Evolutionary conservation across 2,329 filamentous ascomycete species (phyloP).

Genomic region (Fonsecaea nubica): DNA sequence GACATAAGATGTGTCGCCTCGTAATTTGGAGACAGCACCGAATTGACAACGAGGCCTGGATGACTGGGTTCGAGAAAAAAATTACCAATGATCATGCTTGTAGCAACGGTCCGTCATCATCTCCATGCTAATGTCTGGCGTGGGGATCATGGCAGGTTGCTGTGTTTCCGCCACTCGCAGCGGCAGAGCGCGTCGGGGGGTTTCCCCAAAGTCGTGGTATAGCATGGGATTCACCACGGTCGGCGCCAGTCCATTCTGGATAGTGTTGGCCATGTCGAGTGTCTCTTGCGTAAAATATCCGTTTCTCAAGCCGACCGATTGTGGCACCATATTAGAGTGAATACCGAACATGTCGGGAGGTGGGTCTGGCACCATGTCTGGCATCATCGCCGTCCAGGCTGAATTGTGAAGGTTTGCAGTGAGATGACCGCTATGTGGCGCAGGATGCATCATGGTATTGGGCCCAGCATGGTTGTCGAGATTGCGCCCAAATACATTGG

Average conservation of each 20-base stretch:
- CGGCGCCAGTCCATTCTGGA: slow-evolving; percentile 16
- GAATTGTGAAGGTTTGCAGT: slow-evolving; percentile 5
- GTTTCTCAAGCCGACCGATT: slow-evolving; percentile 16
- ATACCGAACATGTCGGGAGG: slow-evolving; percentile 30
- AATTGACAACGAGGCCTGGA: neutral
- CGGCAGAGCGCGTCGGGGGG: slow-evolving; percentile 18
- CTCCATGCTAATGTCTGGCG: slow-evolving; percentile 23
- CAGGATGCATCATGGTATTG: slow-evolving; percentile 24
- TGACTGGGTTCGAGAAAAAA: neutral
- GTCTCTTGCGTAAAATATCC: slow-evolving; percentile 21
- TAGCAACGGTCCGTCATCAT: slow-evolving; percentile 21
- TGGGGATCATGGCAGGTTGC: slow-evolving; percentile 14
- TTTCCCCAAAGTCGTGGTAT: slow-evolving; percentile 25
- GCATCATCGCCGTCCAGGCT: slow-evolving; percentile 28
- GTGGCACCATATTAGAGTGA: slow-evolving; percentile 16
- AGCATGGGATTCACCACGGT: slow-evolving; percentile 24
- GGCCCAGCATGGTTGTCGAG: slow-evolving; percentile 11
- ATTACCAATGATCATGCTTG: neutral
- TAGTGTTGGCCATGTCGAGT: slow-evolving; percentile 18
- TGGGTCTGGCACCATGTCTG: slow-evolving; percentile 27
- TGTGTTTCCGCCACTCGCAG: slow-evolving; percentile 13
- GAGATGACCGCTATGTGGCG: slow-evolving; percentile 15
- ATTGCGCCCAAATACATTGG: slow-evolving; percentile 15
- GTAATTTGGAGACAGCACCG: neutral
- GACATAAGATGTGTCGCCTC: neutral